Base-by-base conservation (phyloP, 306 rosid species). In the Cercis canadensis region DNA sequence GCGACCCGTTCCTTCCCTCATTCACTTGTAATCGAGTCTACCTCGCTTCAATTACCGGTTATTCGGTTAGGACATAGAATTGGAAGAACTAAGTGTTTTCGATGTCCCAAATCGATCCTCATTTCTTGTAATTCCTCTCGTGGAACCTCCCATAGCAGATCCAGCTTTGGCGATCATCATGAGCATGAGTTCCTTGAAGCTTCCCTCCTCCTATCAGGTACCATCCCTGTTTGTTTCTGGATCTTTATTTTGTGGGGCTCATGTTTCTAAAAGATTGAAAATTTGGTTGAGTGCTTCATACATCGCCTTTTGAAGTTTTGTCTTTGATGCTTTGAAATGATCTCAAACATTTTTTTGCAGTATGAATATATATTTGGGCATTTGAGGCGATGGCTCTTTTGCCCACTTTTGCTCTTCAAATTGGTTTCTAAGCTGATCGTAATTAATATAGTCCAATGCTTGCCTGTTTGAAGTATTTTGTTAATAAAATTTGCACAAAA, bases 131-230 rank as follows among this genome's bases (percentile, higher is more conserved):
- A 77, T 52, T 88, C 92, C 36, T 83, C 87, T 39, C 78, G 57
- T 3, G 79, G 81, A 54, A 54, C 52, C 60, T 71, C 72, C 32
- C 78, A 49, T 33, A 39, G 66, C 64, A 67, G 90, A 84, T 91
- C 90, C 85, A 66, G 29, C 24, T 57, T 62, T 61, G 81, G 65
- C 58, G 88, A 85, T 46, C 85, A 51, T 50, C 74, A 57, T 45
- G 33, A 49, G 41, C 76, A 51, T 41, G 96, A 91, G 29, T 92
- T 72, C 70, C 83, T 91, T 10, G 88, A 87, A 82, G 99, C 99
- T 74, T 86, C 99, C 3, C 83, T 95, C 55, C 96, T 95, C 10
- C 90, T 91, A 65, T 80, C 97, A 83, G 99, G 99, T 89, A 37
- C 45, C 15, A 11, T 62, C 29, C 69, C 47, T 43, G 51, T 49